Base-by-base conservation (phyloP, 352 stramenopile genomes). In the Pythium guiyangense region DNA sequence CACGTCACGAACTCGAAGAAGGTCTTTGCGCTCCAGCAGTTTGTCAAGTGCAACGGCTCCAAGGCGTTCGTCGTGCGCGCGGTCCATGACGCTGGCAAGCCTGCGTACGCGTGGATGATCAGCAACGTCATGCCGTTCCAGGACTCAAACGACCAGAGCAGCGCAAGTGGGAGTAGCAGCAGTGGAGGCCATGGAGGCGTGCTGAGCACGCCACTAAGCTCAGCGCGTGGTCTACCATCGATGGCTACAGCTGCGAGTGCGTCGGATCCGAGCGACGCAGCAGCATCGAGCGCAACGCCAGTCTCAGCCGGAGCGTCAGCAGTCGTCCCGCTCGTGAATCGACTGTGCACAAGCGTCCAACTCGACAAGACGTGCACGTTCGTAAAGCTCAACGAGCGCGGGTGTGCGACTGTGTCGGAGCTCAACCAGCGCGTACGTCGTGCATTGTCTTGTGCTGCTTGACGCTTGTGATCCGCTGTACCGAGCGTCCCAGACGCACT, bases 71-170 rank as follows among this genome's bases (percentile, higher is more conserved):
- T 92, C 6, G 73, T 92, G 25, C 70, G 84, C 3, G 70, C 76
- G 9, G 70, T 92, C 6, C 86, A 88, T 42, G 81, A 92, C 42
- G 58, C 66, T 0, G 68, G 70, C 6, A 88, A 89, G 29, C 75
- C 84, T 45, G 26, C 71, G 8, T 77, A 74, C 29, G 84, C 77
- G 11, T 94, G 84, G 84, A 90, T 92, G 76, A 84, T 94, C 60
- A 92, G 71, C 62, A 94, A 92, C 57, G 74, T 70, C 14, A 62
- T 69, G 15, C 50, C 78, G 10, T 77, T 88, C 31, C 67, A 74
- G 50, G 70, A 74, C 11, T 42, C 22, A 0, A 54, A 29, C 12
- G 42, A 35, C 6, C n/a, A 11, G 2, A 26, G 9, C 20, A 26
- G 18, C 20, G 18, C 42, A 25, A 47, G 42, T 20, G 42, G 22